phyloP scores from a whole-genome alignment of 202 grass and related monocot species.

The Zoysia matrella region DNA sequence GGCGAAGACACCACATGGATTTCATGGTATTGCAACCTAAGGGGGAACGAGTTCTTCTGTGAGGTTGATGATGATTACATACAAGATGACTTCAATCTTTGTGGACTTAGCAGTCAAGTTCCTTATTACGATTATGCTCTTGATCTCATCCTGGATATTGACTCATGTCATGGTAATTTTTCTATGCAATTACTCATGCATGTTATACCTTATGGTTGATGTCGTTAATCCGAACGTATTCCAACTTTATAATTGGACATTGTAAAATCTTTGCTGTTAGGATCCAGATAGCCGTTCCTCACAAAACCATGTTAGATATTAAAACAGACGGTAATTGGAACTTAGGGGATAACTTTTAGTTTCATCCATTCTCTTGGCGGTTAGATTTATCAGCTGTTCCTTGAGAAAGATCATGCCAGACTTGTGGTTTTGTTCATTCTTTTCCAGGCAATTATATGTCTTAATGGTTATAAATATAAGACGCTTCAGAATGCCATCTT shows the following conservation, averaged over 20 bases:
- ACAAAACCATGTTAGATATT: neutral
- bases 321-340: neutral
- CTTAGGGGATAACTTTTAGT: neutral
- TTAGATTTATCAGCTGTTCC: too few species aligned
- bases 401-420: too few species aligned
- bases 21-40: slow-evolving; percentile 89
- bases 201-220: slow-evolving; percentile 10
- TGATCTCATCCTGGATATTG: slow-evolving; percentile 92
- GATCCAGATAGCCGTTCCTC: neutral
- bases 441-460: neutral
- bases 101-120: slow-evolving; percentile 95
- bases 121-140: slow-evolving; percentile 97
- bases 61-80: slow-evolving; percentile 97
- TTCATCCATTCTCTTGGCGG: neutral
- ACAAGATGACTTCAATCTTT: slow-evolving; percentile 97
- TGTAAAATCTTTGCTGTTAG: neutral
- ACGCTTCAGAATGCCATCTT: neutral
- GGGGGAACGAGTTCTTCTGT: slow-evolving; percentile 94
- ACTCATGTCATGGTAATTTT: slow-evolving; percentile 84
- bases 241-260: neutral
- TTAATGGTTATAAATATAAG: neutral
- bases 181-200: slow-evolving; percentile 32
- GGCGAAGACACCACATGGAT: slow-evolving; percentile 96
- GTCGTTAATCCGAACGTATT: neutral
- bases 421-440: too few species aligned